Conservation (phyloP, 176 grass and related monocot species). For the Zoysia pacifica region DNA sequence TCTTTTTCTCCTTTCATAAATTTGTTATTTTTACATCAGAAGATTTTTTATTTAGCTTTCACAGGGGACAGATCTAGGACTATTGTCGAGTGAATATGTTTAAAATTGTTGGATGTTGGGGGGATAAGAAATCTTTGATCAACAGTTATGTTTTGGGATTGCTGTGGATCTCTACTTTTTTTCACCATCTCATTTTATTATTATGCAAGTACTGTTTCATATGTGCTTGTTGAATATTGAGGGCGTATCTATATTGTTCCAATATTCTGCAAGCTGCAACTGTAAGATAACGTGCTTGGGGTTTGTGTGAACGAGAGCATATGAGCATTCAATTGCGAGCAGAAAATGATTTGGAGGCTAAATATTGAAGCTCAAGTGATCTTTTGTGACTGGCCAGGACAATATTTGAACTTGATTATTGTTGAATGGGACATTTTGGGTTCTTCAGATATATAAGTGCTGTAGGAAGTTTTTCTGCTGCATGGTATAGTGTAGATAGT, state of each 20-base stretch:
- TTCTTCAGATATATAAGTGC: neutral
- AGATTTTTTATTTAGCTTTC: neutral
- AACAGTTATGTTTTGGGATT: neutral
- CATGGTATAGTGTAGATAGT: neutral
- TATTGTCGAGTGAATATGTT: neutral
- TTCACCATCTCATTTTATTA: slow-evolving; percentile 8
- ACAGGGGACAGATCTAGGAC: neutral
- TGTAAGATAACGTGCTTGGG: neutral
- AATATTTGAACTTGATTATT: slow-evolving; percentile 1
- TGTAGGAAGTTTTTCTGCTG: neutral
- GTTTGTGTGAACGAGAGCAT: slow-evolving; percentile 12
- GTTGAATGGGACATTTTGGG: neutral
- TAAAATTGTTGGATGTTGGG: neutral
- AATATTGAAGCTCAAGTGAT: neutral
- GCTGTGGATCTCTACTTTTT: neutral
- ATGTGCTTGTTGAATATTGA: neutral
- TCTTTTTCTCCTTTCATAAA: neutral
- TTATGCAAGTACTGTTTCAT: neutral
- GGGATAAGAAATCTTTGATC: neutral
- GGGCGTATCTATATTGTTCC: neutral
- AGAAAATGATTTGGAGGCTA: neutral
- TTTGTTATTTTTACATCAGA: neutral
- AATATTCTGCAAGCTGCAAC: neutral
- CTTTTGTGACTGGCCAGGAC: neutral
- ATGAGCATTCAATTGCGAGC: neutral